Conservation (phyloP, 2,329 filamentous ascomycete genomes). For the Malbranchea zuffiana region DNA sequence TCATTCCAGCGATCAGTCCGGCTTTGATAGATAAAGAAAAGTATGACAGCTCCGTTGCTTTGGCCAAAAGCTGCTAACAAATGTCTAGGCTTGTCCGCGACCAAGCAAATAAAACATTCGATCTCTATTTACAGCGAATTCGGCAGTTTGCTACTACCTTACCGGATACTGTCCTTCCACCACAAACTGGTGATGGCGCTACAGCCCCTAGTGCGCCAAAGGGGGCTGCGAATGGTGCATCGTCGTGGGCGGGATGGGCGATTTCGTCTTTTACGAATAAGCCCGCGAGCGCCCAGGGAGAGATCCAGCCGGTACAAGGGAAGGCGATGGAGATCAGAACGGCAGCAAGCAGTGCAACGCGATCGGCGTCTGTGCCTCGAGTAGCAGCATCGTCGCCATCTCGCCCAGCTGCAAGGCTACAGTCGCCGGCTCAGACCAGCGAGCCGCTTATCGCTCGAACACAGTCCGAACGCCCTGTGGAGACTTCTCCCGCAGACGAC, state of each 20-base stretch:
- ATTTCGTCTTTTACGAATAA: conserved; percentile 99
- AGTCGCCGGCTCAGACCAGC: no score
- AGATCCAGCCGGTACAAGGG: conserved; percentile 55
- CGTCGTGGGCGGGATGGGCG: conserved; percentile 87
- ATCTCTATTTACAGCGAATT: conserved; percentile 71
- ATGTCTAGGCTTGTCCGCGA: conserved; percentile 60
- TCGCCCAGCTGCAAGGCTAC: conserved; percentile 18
- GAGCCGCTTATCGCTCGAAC: conserved; percentile 26
- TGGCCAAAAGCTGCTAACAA: conserved; percentile 6
- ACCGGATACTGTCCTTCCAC: conserved; percentile 68
- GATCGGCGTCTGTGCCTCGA: conserved; percentile 42
- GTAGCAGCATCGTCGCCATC: conserved; percentile 25
- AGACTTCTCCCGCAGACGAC: conserved; percentile 31
- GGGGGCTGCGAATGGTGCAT: conserved; percentile 63
- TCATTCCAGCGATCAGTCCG: conserved; percentile 75
- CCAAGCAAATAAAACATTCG: conserved; percentile 79
- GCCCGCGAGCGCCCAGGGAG: conserved; percentile 67
- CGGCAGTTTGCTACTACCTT: conserved; percentile 66
- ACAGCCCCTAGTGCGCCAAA: conserved; percentile 47
- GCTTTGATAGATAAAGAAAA: conserved; percentile 91
- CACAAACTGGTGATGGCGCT: conserved; percentile 43
- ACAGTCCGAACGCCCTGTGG: conserved; percentile 29
- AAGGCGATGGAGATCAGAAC: conserved; percentile 32
- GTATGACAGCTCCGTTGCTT: conserved; percentile 23
- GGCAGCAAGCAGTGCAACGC: conserved; percentile 13